Evolutionary conservation across 192 early-diverging fungal genomes (phyloP).

Genomic region (Linnemannia zychae): DNA sequence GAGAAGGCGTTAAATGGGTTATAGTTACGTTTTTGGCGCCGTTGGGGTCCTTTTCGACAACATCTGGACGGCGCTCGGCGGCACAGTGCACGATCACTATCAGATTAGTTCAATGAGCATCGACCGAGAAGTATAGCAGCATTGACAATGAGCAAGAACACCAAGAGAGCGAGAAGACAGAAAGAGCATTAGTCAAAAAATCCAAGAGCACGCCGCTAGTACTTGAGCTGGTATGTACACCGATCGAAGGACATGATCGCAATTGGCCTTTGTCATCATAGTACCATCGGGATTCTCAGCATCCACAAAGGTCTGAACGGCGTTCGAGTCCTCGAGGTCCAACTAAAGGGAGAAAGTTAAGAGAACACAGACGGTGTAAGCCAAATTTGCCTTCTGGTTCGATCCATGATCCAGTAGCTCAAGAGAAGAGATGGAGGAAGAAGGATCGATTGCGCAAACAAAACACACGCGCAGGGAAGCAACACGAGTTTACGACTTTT

Average conservation of each 20-base stretch:
- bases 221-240: background rate
- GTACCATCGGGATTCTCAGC: slow-evolving; percentile 69
- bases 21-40: slow-evolving; percentile 64
- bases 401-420: background rate
- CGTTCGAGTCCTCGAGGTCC: slow-evolving; percentile 72
- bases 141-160: background rate
- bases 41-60: slow-evolving; percentile 75
- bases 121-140: background rate
- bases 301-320: slow-evolving; percentile 66
- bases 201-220: background rate
- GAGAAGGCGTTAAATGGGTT: background rate
- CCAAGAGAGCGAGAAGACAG: background rate
- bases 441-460: background rate
- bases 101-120: background rate
- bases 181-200: background rate
- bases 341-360: slow-evolving; percentile 56
- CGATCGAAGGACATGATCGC: background rate
- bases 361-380: slow-evolving; percentile 1
- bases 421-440: background rate
- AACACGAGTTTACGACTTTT: background rate
- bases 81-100: slow-evolving; percentile 86
- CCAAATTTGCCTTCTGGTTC: background rate
- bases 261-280: background rate
- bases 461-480: background rate
- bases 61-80: slow-evolving; percentile 88